Evolutionary conservation across 2,329 filamentous ascomycete species (phyloP).

Genomic region (Dothidotthia symphoricarpi): DNA sequence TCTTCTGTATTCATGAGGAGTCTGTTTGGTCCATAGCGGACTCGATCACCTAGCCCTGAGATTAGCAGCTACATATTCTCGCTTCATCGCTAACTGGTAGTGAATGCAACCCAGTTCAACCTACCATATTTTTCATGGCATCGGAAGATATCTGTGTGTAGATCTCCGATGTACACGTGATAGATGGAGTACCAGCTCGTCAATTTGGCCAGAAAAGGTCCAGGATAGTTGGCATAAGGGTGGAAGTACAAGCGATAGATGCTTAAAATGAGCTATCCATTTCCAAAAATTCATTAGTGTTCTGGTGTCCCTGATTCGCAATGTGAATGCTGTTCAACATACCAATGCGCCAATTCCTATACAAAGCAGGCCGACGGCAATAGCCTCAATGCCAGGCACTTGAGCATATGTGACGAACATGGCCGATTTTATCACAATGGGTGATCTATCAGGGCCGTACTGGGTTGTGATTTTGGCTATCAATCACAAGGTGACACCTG

Average conservation of each 20-base stretch:
- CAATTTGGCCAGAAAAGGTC: slow-evolving; percentile 1
- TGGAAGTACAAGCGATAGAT: slow-evolving; percentile 1
- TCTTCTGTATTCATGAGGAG: slow-evolving; percentile 4
- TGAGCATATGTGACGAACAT: no score
- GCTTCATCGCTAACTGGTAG: background rate
- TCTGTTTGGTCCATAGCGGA: slow-evolving; percentile 5
- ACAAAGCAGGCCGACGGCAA: no score
- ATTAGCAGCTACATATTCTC: background rate
- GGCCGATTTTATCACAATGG: no score
- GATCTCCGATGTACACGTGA: background rate
- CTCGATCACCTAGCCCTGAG: slow-evolving; percentile 1
- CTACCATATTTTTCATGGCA: slow-evolving; percentile 1
- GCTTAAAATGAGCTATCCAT: no score
- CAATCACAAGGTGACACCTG: no score
- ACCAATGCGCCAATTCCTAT: no score
- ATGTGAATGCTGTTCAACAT: no score
- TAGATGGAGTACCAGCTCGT: slow-evolving; percentile 3
- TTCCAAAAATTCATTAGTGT: no score
- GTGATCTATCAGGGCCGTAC: no score
- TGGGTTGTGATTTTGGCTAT: no score
- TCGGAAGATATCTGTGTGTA: background rate
- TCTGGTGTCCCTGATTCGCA: no score
- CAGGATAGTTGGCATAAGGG: slow-evolving; percentile 1
- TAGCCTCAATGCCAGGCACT: no score
- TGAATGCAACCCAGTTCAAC: background rate